phyloP scores from a whole-genome alignment of 75 land plant species.

The Chamaecyparis obtusa region DNA sequence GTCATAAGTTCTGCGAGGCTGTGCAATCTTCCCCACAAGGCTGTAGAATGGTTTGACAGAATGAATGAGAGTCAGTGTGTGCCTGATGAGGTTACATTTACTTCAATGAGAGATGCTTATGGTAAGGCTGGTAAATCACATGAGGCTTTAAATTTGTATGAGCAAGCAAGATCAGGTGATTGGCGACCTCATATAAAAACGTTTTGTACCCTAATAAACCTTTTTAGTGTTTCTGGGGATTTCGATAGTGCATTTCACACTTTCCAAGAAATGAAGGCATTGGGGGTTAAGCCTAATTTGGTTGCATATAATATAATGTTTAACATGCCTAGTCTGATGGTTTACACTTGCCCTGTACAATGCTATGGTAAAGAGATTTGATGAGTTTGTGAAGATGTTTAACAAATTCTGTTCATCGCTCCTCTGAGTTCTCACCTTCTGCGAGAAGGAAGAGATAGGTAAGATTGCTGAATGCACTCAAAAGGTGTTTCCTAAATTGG shows the following conservation, averaged over 20 bases:
- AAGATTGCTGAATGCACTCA: constrained; percentile 50
- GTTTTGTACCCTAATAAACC: constrained; percentile 59
- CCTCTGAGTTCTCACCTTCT: constrained; percentile 51
- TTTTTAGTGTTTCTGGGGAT: constrained; percentile 74
- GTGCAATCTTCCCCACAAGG: constrained; percentile 57
- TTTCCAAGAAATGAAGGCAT: constrained; percentile 65
- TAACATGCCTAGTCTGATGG: constrained; percentile 61
- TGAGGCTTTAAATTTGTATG: constrained; percentile 79
- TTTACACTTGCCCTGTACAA: constrained; percentile 69
- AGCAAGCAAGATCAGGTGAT: constrained; percentile 56
- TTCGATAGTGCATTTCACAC: constrained; percentile 61
- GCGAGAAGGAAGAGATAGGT: constrained; percentile 38
- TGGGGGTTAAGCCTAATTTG: constrained; percentile 73
- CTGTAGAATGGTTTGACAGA: constrained; percentile 86
- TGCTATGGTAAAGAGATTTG: constrained; percentile 63
- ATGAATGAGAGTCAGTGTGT: constrained; percentile 71
- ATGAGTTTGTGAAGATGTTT: constrained; percentile 53
- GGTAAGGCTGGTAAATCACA: constrained; percentile 61
- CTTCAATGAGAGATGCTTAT: constrained; percentile 79
- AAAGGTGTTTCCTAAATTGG: constrained; percentile 51
- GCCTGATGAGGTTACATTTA: constrained; percentile 94
- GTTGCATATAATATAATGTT: constrained; percentile 74
- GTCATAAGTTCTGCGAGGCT: constrained; percentile 80
- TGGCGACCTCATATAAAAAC: constrained; percentile 70
- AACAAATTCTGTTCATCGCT: constrained; percentile 62